Percentiles rank a stretch among this genome's conserved stretches.
phyloP scores from a whole-genome alignment of 2,329 filamentous ascomycete genomes.

The Keithomyces neogunnii region DNA sequence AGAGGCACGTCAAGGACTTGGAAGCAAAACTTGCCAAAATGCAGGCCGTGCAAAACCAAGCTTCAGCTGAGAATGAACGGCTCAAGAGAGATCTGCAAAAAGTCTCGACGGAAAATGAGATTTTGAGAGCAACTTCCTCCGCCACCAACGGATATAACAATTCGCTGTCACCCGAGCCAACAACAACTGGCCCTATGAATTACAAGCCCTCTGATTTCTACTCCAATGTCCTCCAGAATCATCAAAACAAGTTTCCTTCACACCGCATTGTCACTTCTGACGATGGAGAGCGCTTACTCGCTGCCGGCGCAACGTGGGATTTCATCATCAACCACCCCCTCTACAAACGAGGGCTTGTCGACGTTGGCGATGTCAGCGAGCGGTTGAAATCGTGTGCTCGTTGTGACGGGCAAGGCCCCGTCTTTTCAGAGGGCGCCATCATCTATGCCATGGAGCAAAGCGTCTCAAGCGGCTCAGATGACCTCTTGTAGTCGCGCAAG shows the following conservation, averaged over 20 bases:
- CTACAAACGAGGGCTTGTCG: slow-evolving; percentile 68
- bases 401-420: slow-evolving; percentile 82
- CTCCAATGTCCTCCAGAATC: slow-evolving; percentile 50
- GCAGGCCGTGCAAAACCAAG: slow-evolving; percentile 62
- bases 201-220: slow-evolving; percentile 69
- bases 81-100: slow-evolving; percentile 78
- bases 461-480: slow-evolving; percentile 67
- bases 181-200: slow-evolving; percentile 57
- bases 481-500: slow-evolving; percentile 38
- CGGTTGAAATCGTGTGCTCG: slow-evolving; percentile 64
- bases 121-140: slow-evolving; percentile 69
- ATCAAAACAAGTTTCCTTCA: slow-evolving; percentile 54
- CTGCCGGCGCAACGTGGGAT: slow-evolving; percentile 80
- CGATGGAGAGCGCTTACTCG: slow-evolving; percentile 61
- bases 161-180: slow-evolving; percentile 36
- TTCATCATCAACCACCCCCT: slow-evolving; percentile 73
- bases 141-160: slow-evolving; percentile 22
- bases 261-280: slow-evolving; percentile 61
- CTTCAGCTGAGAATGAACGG: slow-evolving; percentile 77
- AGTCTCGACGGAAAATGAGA: slow-evolving; percentile 84
- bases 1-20: slow-evolving; percentile 86
- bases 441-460: slow-evolving; percentile 69
- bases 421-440: slow-evolving; percentile 73
- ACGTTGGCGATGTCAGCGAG: slow-evolving; percentile 75
- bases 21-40: slow-evolving; percentile 76